phyloP scores from a whole-genome alignment of 2,329 filamentous ascomycete genomes.

The Penicillium sp. region DNA sequence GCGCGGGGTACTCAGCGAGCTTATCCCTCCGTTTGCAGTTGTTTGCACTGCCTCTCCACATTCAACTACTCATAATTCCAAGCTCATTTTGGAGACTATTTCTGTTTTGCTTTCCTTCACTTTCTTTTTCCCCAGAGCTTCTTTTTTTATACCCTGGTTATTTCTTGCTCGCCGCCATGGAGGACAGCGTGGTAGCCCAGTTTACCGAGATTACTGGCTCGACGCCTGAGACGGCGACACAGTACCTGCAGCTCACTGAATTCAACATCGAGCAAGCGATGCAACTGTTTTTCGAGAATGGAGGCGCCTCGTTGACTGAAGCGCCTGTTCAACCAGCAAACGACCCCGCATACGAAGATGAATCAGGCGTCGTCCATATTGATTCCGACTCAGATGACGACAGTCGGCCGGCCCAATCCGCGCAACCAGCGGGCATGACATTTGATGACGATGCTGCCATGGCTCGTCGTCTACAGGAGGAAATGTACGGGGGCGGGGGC shows the following conservation, averaged over 20 bases:
- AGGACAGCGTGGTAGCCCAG: constrained; percentile 68
- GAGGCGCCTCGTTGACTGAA: constrained; percentile 62
- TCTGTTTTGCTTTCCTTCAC: neutral
- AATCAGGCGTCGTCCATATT: constrained; percentile 68
- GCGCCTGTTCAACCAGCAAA: constrained; percentile 34
- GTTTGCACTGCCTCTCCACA: constrained; percentile 30
- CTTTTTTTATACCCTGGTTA: neutral
- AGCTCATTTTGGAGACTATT: neutral
- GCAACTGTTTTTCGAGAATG: constrained; percentile 86
- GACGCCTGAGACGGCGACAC: constrained; percentile 70
- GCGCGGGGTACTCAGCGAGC: constrained; percentile 8
- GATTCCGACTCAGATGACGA: constrained; percentile 80
- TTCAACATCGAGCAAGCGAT: constrained; percentile 83
- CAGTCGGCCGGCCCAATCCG: constrained; percentile 46
- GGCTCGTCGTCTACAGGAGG: constrained; percentile 87
- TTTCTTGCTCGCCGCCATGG: constrained; percentile 52
- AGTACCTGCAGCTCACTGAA: constrained; percentile 83
- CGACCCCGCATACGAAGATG: constrained; percentile 51
- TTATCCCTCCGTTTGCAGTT: constrained; percentile 29
- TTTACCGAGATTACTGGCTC: constrained; percentile 83
- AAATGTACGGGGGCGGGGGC: constrained; percentile 69
- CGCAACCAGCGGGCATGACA: constrained; percentile 45
- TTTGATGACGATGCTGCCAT: constrained; percentile 92
- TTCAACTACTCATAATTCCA: constrained; percentile 3
- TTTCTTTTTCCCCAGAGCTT: neutral